Base-by-base conservation (phyloP, 2,329 filamentous ascomycete genomes). In the Torrubiella hemipterigena region DNA sequence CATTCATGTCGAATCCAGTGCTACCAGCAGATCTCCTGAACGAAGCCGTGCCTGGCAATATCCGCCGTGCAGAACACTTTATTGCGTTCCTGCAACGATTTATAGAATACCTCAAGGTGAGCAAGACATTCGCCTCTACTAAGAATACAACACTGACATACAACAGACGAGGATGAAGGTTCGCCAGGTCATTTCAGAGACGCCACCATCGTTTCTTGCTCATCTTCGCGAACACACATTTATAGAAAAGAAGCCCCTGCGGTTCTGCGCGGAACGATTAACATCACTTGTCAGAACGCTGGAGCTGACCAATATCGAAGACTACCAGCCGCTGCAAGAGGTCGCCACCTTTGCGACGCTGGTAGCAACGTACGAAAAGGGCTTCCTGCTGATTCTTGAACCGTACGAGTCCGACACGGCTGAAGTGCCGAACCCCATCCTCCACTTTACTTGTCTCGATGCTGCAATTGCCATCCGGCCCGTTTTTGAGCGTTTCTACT, bases 391-490 rank as follows among this genome's bases (percentile, higher is more conserved):
- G 19, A 98, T 98, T 29, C 67, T 96, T n/a, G 91, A 98, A 48
- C 93, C 91, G 0, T 98, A 83, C 48, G 91, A 98, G 57, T 93
- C 87, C 0, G 89, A 95, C 42, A 86, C 83, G 11, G 89, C 91
- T 17, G 91, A 91, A 31, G 87, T 98, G 0, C 86, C 91, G 0
- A 98, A 98, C 41, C 91, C 91, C 0, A 77, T 96, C n/a, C 67
- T 98, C 10, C 93, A 98, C 52, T 93, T 98, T 50, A 91, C 89
- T 3, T 98, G 91, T 48, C 68, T 98, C 15, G 91, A 98, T 55
- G 91, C 91, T 4, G 91, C 93, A 1, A 98, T 98, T 42, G 91
- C 93, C 25, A 98, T 98, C 49, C 93, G 91, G 40, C 91, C 91
- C 0, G 89, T 98, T 5, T 95, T 98, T 49, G 89, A 98, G 37